phyloP scores from a whole-genome alignment of 2,329 filamentous ascomycete genomes.

The Aureobasidium zeae region DNA sequence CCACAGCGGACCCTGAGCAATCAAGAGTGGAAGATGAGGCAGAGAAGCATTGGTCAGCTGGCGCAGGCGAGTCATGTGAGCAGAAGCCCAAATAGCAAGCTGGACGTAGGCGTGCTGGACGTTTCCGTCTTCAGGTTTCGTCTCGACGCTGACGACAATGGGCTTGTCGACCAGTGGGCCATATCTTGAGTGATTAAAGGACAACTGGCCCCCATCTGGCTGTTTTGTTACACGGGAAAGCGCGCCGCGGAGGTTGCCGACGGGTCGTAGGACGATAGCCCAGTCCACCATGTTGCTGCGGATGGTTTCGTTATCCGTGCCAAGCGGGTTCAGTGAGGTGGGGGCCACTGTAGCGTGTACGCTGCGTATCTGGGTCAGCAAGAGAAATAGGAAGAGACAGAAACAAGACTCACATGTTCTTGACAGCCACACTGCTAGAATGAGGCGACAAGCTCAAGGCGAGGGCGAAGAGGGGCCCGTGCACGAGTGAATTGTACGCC shows the following conservation, averaged over 20 bases:
- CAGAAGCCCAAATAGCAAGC: conserved; percentile 4
- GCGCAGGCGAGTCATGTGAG: conserved; percentile 3
- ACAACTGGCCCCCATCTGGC: background rate
- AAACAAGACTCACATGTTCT: background rate
- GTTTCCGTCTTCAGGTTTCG: background rate
- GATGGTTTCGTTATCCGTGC: background rate
- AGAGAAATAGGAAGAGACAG: background rate
- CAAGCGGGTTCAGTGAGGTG: background rate
- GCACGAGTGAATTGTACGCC: conserved; percentile 2
- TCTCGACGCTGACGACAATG: conserved; percentile 7
- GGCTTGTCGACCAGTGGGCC: background rate
- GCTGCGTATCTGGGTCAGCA: background rate
- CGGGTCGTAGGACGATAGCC: background rate
- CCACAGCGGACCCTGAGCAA: conserved; percentile 1
- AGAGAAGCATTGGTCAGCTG: background rate
- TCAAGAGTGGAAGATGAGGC: background rate
- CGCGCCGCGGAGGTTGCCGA: background rate
- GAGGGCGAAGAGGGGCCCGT: background rate
- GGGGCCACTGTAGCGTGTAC: background rate
- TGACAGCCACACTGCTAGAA: background rate
- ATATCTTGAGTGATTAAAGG: background rate
- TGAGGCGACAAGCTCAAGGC: background rate
- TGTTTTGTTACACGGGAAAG: background rate
- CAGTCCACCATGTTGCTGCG: conserved; percentile 1
- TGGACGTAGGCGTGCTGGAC: background rate